Conservation (phyloP, 768 basidiomycete species). For the Xerocomellus dryophilus region DNA sequence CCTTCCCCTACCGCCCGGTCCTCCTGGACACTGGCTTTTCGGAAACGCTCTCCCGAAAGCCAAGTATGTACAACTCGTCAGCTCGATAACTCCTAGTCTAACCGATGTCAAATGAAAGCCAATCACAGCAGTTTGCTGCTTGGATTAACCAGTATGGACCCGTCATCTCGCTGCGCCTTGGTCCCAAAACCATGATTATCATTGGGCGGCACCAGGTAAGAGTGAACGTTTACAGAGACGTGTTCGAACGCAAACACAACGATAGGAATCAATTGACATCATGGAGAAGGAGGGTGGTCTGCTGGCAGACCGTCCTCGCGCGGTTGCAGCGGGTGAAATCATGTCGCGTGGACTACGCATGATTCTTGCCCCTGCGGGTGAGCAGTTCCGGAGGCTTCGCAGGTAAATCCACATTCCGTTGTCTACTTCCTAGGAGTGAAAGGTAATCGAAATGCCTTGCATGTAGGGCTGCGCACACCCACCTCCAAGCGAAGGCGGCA, state of each 20-base stretch:
- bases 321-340: slow-evolving; percentile 58
- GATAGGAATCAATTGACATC: slow-evolving; percentile 57
- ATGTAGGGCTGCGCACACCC: slow-evolving; percentile 53
- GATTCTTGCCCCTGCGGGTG: slow-evolving; percentile 53
- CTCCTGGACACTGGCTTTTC: slow-evolving; percentile 35
- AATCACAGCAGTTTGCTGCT: slow-evolving; percentile 47
- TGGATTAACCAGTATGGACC: slow-evolving; percentile 63
- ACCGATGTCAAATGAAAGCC: slow-evolving; percentile 8
- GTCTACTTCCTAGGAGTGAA: background rate
- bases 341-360: slow-evolving; percentile 57
- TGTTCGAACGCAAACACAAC: background rate
- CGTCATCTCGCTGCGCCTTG: slow-evolving; percentile 54
- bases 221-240: background rate
- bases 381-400: slow-evolving; percentile 59
- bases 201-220: slow-evolving; percentile 38
- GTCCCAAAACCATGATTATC: slow-evolving; percentile 34
- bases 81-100: background rate
- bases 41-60: slow-evolving; percentile 27
- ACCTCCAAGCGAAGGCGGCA: slow-evolving; percentile 53
- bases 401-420: slow-evolving; percentile 34
- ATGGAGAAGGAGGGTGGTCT: slow-evolving; percentile 65
- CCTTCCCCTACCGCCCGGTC: slow-evolving; percentile 30
- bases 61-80: slow-evolving; percentile 19
- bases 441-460: background rate
- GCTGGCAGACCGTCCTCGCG: slow-evolving; percentile 52